Evolutionary conservation across 2,329 filamentous ascomycete species (phyloP).

Genomic region (Tolypocladium amazonense): DNA sequence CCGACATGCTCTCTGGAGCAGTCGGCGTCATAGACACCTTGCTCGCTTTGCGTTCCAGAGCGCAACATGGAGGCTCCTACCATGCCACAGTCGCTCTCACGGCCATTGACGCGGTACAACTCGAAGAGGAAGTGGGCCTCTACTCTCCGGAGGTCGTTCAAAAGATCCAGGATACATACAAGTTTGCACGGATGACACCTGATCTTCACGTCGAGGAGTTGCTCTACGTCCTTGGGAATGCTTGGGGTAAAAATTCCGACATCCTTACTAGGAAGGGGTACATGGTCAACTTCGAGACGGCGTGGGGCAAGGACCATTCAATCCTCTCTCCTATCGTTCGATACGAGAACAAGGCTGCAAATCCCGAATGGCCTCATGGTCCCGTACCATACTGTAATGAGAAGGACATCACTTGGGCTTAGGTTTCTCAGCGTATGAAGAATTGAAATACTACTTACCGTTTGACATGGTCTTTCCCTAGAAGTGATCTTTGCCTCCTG

Average conservation of each 20-base stretch:
- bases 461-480: too few species aligned
- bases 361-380: neutral
- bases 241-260: neutral
- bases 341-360: neutral
- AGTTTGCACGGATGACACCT: neutral
- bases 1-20: constrained; percentile 23
- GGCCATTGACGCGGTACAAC: constrained; percentile 14
- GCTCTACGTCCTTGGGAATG: neutral
- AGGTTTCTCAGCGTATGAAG: too few species aligned
- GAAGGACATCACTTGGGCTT: neutral
- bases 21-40: constrained; percentile 20
- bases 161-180: constrained; percentile 1
- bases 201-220: neutral
- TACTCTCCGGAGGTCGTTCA: constrained; percentile 12
- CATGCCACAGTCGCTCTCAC: constrained; percentile 17
- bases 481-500: too few species aligned
- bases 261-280: neutral
- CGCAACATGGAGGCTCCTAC: constrained; percentile 19
- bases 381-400: neutral
- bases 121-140: constrained; percentile 18
- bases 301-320: neutral
- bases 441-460: too few species aligned
- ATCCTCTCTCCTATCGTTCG: neutral
- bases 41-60: constrained; percentile 20
- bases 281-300: neutral